These are phyloP conservation scores for Yamadazyma triangularis DNA, from an alignment of 1,139 yeast species.

Conservation along the genomic window DNA sequence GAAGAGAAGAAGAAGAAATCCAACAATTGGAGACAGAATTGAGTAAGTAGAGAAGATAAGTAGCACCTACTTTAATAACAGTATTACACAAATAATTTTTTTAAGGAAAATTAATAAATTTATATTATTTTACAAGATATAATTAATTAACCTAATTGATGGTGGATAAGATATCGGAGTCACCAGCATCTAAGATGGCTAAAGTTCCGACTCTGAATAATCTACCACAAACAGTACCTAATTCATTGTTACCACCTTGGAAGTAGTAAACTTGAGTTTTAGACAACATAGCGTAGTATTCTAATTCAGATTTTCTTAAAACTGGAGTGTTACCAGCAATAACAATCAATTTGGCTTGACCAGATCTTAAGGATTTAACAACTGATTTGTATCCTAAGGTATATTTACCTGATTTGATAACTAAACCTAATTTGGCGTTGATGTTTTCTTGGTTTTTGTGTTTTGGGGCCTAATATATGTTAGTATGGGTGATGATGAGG, in stretches of 20 bases:
- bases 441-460: constrained; percentile 86
- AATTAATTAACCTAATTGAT: constrained; percentile 12
- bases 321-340: constrained; percentile 99
- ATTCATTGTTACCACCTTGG: constrained; percentile 99
- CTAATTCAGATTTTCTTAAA: constrained; percentile 99
- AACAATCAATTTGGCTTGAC: constrained; percentile 97
- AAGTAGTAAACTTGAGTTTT: constrained; percentile 97
- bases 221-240: constrained; percentile 99
- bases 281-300: constrained; percentile 99
- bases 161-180: constrained; percentile 90
- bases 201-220: constrained; percentile 99
- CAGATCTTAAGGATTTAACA: constrained; percentile 97
- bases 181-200: constrained; percentile 98
- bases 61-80: too few species aligned
- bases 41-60: too few species aligned
- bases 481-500: too few species aligned
- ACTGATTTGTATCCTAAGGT: constrained; percentile 99
- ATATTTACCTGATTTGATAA: constrained; percentile 99
- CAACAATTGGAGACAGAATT: constrained; percentile 25
- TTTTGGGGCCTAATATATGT: too few species aligned
- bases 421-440: constrained; percentile 97
- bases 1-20: constrained; percentile 32
- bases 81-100: too few species aligned
- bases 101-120: neutral
- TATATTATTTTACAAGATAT: neutral